These are phyloP conservation scores for Coccomyxa subellipsoidea DNA, from an alignment of 163 green algal species.

Conservation along the genomic window DNA sequence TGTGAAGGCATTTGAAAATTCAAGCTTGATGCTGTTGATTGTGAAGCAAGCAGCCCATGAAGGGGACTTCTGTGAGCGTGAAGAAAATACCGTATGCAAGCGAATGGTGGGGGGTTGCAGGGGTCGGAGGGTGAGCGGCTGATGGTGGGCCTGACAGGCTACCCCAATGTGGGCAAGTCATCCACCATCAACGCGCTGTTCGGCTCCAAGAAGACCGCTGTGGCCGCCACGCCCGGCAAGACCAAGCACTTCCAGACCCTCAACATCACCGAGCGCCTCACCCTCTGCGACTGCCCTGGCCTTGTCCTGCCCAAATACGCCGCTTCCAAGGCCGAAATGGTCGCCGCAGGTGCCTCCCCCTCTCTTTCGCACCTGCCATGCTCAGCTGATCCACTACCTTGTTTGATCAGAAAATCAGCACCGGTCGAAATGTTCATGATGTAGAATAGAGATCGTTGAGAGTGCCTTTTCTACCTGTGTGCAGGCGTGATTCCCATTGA, in stretches of 20 bases:
- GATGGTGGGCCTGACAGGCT: slow-evolving; percentile 94
- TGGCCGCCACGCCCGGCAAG: slow-evolving; percentile 95
- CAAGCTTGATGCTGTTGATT: no score
- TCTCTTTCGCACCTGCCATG: background rate
- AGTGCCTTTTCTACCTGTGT: background rate
- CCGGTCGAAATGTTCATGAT: no score
- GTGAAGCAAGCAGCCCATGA: no score
- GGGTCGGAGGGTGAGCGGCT: slow-evolving; percentile 27
- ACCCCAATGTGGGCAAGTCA: slow-evolving; percentile 99
- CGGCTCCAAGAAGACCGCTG: slow-evolving; percentile 92
- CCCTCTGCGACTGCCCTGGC: slow-evolving; percentile 94
- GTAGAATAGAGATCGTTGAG: no score
- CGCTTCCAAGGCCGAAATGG: slow-evolving; percentile 90
- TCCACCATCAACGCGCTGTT: slow-evolving; percentile 98
- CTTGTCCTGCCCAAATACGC: slow-evolving; percentile 94
- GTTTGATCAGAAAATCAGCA: no score
- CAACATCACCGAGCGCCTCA: slow-evolving; percentile 60
- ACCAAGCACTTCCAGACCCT: slow-evolving; percentile 99
- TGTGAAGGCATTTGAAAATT: background rate
- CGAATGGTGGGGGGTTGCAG: background rate
- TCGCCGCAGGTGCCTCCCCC: slow-evolving; percentile 61
- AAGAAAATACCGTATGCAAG: background rate
- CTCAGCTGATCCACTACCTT: background rate
- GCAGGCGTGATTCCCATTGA: slow-evolving; percentile 96
- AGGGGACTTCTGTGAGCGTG: no score